Evolutionary conservation across 371 early-diverging fungal genomes (phyloP), one percentile per base, ranked within the genome.

Genomic region (Mucor racemosus): DNA sequence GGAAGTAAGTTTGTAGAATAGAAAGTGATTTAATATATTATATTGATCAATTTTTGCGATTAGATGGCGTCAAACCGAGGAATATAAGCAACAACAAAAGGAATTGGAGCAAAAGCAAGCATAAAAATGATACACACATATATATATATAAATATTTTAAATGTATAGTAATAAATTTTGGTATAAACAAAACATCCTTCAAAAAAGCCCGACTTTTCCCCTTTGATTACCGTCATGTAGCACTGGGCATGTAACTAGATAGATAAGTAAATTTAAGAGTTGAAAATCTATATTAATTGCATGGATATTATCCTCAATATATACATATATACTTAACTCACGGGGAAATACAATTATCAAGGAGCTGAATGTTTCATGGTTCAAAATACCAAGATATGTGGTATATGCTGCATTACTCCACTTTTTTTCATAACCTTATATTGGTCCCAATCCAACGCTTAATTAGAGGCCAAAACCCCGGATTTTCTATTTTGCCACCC

Each of bases 1-100:
- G 80, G 62, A 78, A 85, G 90, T 91, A 85, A 73, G 89, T 79
- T 55, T 55, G 26, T n/a, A 34, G 7, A 10, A 7, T 11, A 3
- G 15, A 17, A 11, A 0, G 33, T 2, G 50, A 17, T 50, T 11
- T 19, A 3, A 3, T 4, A 50, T 1, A 0, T 19, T 26, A 44
- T 44, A 50, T 21, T 50, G 11, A 50, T 10, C 50, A 7, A 26
- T 13, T n/a, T 26, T 14, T 1, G 15, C 11, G 0, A 4, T 0
- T 40, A 62, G 62, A 15, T 62, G 69, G 44, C 72, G 75, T 60
- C 69, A 63, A 60, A 57, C 63, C 5, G 77, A 76, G 33, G 76
- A 76, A 59, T 76, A 71, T 38, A 69, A 64, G 42, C 65, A 61
- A 57, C 33, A 58, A 14, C 66, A 60, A 48, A 36, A 62, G 36